phyloP scores from a whole-genome alignment of 495 filamentous ascomycete genomes.

The Pseudevernia furfuracea region DNA sequence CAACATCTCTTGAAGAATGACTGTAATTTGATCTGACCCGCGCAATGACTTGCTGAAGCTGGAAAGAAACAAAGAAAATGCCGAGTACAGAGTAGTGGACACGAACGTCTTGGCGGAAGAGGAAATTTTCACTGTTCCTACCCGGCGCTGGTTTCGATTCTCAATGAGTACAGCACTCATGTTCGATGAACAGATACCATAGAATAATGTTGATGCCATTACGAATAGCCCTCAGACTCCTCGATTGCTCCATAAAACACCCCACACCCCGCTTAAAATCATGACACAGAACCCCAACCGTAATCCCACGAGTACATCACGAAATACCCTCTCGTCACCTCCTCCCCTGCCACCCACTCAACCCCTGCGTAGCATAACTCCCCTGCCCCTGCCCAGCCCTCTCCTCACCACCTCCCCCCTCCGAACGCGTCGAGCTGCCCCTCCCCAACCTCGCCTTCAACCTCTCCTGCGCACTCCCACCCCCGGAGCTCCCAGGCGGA shows the following conservation, averaged over 20 bases:
- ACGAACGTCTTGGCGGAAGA: not conserved
- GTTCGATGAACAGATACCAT: not conserved
- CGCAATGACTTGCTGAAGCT: not conserved
- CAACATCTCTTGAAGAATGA: not conserved
- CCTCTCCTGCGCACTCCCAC: conserved; percentile 48
- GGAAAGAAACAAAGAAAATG: not conserved
- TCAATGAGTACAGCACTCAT: not conserved
- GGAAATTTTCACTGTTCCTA: conserved; percentile 5
- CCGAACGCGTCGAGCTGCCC: not conserved
- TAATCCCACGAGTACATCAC: not conserved
- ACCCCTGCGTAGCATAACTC: conserved; percentile 23
- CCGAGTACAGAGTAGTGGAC: not conserved
- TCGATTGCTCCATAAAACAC: not conserved
- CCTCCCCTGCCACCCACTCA: conserved; percentile 25
- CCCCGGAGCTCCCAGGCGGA: conserved; percentile 9
- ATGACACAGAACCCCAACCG: not conserved
- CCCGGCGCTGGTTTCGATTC: conserved; percentile 3
- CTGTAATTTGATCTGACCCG: not conserved
- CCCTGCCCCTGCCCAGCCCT: conserved; percentile 16
- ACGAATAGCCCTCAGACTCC: not conserved
- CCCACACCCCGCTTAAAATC: not conserved
- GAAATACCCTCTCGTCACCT: not conserved
- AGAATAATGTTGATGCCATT: not conserved
- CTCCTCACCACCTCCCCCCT: conserved; percentile 14
- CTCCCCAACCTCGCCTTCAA: conserved; percentile 60